Base-by-base conservation (phyloP, 306 rosid species). In the Mimosa pudica region DNA sequence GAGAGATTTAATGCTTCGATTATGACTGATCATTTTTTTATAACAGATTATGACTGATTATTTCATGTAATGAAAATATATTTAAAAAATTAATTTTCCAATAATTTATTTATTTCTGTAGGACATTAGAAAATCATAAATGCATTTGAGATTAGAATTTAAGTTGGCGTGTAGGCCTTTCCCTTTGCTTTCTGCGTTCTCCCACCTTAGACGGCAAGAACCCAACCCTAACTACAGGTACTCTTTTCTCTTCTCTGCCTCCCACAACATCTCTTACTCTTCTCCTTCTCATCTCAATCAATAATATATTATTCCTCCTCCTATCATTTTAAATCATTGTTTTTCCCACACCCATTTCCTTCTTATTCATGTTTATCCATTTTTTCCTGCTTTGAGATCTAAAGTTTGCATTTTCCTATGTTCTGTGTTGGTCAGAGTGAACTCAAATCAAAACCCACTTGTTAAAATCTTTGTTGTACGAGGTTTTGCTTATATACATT, bases 201-300 rank as follows among this genome's bases (percentile, higher is more conserved):
- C 80, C 80, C 52, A 76, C 76, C 84, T 64, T 79, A 82, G 86
- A 79, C 84, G 86, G 82, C 80, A 79, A 85, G 86, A 85, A 82
- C 86, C 88, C 82, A 85, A 82, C 86, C 88, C 82, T 85, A 85
- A 67, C 84, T 79, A 86, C 84, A 82, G 88, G 90, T 87, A 87
- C 85, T 82, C 77, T 67, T 44, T 64, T 64, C 69, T 70, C 65
- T 77, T 64, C 69, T 70, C 70, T 77, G 60, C 12, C 79, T 64
- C 63, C 84, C 60, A 67, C 36, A 52, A 84, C 52, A 76, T 60
- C 54, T 41, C 2, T 9, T 46, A 71, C 51, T 65, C 10, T 64
- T 72, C 69, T 38, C 77, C 63, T 38, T 67, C 54, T 67, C 70
- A 24, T 24, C 30, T 24, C 30, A 24, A 24, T 24, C 30, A 24